Evolutionary conservation across 768 basidiomycete species (phyloP).

Genomic region (Termitomyces sp.): DNA sequence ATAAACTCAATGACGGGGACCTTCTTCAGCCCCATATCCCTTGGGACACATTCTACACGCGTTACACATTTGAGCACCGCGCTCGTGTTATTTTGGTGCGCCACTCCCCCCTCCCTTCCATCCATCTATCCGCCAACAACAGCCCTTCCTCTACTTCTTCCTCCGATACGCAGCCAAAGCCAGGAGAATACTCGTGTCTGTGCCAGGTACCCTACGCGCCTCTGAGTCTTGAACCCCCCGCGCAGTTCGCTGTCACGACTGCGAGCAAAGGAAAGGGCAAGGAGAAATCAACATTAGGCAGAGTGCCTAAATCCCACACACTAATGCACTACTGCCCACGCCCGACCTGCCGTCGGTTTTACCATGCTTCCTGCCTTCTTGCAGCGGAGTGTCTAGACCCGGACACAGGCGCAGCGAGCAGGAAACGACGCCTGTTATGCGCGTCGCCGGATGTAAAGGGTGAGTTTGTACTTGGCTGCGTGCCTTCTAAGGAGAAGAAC

Average conservation of each 20-base stretch:
- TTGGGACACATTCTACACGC: slow-evolving; percentile 36
- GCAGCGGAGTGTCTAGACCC: slow-evolving; percentile 18
- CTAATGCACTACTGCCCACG: slow-evolving; percentile 57
- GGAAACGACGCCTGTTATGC: slow-evolving; percentile 23
- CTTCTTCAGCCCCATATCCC: slow-evolving; percentile 34
- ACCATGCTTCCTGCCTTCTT: slow-evolving; percentile 43
- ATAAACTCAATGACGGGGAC: slow-evolving; percentile 30
- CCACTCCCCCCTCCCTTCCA: not conserved
- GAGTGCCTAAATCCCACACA: slow-evolving; percentile 1
- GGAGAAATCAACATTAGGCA: not conserved
- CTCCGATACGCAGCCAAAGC: slow-evolving; percentile 33
- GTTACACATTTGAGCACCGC: slow-evolving; percentile 36
- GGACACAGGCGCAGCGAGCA: slow-evolving; percentile 7
- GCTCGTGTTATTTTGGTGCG: slow-evolving; percentile 29
- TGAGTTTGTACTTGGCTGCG: not conserved
- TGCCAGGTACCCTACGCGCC: slow-evolving; percentile 45
- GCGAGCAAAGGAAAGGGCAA: not conserved
- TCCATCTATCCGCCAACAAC: not conserved
- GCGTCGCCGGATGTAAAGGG: slow-evolving; percentile 25
- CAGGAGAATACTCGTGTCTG: slow-evolving; percentile 30
- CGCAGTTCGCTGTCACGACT: not conserved
- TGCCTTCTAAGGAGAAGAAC: not conserved
- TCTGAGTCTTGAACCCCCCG: slow-evolving; percentile 18
- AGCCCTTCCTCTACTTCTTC: not conserved
- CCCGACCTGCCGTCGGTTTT: slow-evolving; percentile 38